These are phyloP conservation scores for Alectoria sarmentosa DNA, from an alignment of 495 filamentous ascomycete species.

Conservation along the genomic window DNA sequence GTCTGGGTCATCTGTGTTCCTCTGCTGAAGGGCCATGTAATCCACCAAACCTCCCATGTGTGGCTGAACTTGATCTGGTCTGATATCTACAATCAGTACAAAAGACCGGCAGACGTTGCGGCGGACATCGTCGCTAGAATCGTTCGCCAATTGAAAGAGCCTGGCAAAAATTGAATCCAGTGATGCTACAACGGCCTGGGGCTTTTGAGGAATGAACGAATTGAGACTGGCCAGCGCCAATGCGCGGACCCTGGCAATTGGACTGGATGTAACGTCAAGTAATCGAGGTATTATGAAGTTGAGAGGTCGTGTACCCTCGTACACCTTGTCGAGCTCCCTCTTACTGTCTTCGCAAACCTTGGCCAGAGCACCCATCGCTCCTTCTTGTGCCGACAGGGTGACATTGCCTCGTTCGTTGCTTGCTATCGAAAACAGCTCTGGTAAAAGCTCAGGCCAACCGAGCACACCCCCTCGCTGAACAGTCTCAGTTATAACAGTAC, in stretches of 20 bases:
- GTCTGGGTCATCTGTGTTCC: constrained; percentile 76
- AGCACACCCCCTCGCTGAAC: constrained; percentile 77
- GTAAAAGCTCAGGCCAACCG: constrained; percentile 84
- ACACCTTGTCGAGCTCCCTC: constrained; percentile 75
- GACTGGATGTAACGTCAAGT: constrained; percentile 72
- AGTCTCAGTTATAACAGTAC: constrained; percentile 93
- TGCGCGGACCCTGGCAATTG: constrained; percentile 65
- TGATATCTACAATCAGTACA: constrained; percentile 82
- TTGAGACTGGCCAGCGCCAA: constrained; percentile 80
- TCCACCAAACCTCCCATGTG: constrained; percentile 85
- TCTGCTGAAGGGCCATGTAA: constrained; percentile 87
- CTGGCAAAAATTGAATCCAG: constrained; percentile 75
- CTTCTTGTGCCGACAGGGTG: constrained; percentile 70
- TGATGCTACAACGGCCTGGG: constrained; percentile 64
- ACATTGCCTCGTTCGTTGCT: constrained; percentile 62
- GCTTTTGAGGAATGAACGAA: constrained; percentile 76
- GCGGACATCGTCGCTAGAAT: constrained; percentile 69
- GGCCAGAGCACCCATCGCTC: constrained; percentile 82
- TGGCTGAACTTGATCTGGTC: constrained; percentile 81
- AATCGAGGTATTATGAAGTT: constrained; percentile 87
- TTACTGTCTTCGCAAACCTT: constrained; percentile 98
- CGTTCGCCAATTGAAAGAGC: constrained; percentile 72
- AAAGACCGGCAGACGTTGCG: constrained; percentile 91
- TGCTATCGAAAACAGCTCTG: constrained; percentile 69
- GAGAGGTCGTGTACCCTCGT: constrained; percentile 77